Percentiles rank a stretch among this genome's conserved stretches.
Evolutionary conservation across 164 flowering plant genomes (phyloP).

Genomic region (Vitis cinerea): DNA sequence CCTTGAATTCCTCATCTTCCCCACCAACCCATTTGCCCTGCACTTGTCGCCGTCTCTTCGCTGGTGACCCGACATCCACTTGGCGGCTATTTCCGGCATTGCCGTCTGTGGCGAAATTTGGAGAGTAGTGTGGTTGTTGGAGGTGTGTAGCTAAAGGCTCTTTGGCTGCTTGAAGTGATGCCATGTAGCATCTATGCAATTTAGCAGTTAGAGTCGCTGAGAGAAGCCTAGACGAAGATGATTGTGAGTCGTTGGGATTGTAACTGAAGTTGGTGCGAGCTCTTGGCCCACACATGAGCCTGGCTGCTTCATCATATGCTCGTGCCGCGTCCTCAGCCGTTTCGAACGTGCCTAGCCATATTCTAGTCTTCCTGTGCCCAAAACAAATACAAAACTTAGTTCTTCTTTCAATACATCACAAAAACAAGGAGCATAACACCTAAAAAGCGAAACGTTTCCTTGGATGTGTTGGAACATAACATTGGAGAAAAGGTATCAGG

Average conservation of each 20-base stretch:
- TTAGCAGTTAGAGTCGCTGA: constrained; percentile 39
- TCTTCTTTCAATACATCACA: too few species aligned
- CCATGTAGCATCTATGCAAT: constrained; percentile 41
- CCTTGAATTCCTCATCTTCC: constrained; percentile 6
- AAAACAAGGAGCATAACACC: too few species aligned
- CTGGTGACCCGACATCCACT: constrained; percentile 4
- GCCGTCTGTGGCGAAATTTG: background rate
- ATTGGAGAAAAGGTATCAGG: too few species aligned
- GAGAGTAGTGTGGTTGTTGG: background rate
- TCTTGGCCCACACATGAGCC: constrained; percentile 47
- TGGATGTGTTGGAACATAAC: too few species aligned
- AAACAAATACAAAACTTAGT: background rate
- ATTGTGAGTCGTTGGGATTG: constrained; percentile 25
- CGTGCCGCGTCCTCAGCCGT: constrained; percentile 54
- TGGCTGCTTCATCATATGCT: constrained; percentile 52
- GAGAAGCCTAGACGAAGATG: constrained; percentile 30
- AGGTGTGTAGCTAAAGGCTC: background rate
- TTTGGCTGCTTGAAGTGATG: constrained; percentile 27
- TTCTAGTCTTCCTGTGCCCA: constrained; percentile 43
- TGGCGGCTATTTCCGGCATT: constrained; percentile 5
- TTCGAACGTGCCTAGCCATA: constrained; percentile 58
- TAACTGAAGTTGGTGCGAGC: constrained; percentile 40
- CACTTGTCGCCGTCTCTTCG: background rate
- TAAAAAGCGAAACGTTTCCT: too few species aligned
- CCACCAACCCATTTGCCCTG: constrained; percentile 9